A percentile compares a stretch with the other conserved stretches of the same genome.
Conservation (phyloP, 1,139 yeast species). For the Hemisphaericaspora lyxosophila region DNA sequence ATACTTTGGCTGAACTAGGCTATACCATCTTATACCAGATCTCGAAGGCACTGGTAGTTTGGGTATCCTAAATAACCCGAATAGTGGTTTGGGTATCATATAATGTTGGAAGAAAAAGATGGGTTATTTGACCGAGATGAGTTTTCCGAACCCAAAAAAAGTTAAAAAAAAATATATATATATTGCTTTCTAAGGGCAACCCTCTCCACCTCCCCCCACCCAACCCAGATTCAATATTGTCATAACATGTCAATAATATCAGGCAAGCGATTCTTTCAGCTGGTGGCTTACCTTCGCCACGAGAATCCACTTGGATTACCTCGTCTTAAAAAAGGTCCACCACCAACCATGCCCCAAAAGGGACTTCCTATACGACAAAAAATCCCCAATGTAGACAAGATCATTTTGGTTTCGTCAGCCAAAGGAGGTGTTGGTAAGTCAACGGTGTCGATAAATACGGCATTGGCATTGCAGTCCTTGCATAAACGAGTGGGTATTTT, state of each 20-base stretch:
- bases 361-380: slow-evolving; percentile 56
- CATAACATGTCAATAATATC: not conserved
- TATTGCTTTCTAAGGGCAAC: no score
- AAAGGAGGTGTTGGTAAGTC: slow-evolving; percentile 76
- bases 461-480: slow-evolving; percentile 54
- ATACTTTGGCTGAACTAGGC: not conserved
- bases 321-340: slow-evolving; percentile 20
- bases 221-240: not conserved
- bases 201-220: no score
- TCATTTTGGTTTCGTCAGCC: slow-evolving; percentile 73
- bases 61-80: no score
- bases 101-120: no score
- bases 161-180: no score
- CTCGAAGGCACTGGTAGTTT: not conserved
- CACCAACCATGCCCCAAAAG: slow-evolving; percentile 35
- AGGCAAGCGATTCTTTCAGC: slow-evolving; percentile 6
- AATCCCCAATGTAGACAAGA: slow-evolving; percentile 60
- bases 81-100: no score
- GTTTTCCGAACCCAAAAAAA: no score
- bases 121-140: not conserved
- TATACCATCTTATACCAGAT: not conserved
- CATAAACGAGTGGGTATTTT: slow-evolving; percentile 68
- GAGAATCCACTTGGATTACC: slow-evolving; percentile 57
- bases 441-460: slow-evolving; percentile 63
- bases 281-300: slow-evolving; percentile 15